Evolutionary conservation across 345 rosid species (phyloP), one percentile per base, ranked within the genome.

Genomic region (Moricandia arvensis): DNA sequence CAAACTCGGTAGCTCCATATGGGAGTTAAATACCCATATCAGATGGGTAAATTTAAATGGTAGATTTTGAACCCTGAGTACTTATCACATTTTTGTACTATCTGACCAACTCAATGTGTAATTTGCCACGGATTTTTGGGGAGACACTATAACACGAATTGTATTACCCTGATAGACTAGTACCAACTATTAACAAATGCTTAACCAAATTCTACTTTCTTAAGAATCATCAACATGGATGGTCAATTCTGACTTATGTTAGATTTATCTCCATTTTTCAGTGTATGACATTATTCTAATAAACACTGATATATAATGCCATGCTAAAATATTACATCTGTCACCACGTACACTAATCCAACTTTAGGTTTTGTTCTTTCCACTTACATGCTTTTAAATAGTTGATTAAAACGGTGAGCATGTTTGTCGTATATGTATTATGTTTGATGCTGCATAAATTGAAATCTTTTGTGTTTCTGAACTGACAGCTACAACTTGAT

Each of bases 341-440:
- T 34, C 62, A 33, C 26, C 47, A 4, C n/a, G n/a, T n/a, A n/a
- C 54, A 24, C 30, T 72, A 51, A 72, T 64, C 63, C 63, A 64
- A 15, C 18, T 35, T 63, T 29, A 15, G 16, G 26, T 61, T n/a
- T 30, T 31, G 45, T 71, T 45, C 30, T 63, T 54, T 37, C 61
- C 53, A 37, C 29, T n/a, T 11, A 35, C 18, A 43, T 17, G 43
- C 30, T 7, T 59, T 59, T 59, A 17, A 43, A 71, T 29, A 29
- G 43, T n/a, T 70, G 30, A 41, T 41, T 16, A 51, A 30, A 26
- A 61, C 47, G 8, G 47, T 61, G 31, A 47, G 8, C n/a, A 24
- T 54, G 69, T 35, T 72, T 62, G 68, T 62, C 61, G 51, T 49
- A 24, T 33, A 55, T 21, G 33, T 49, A 33, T 38, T 17, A 17